These are phyloP conservation scores for Trichoderma virens DNA, from an alignment of 495 filamentous ascomycete species.

Conservation along the genomic window DNA sequence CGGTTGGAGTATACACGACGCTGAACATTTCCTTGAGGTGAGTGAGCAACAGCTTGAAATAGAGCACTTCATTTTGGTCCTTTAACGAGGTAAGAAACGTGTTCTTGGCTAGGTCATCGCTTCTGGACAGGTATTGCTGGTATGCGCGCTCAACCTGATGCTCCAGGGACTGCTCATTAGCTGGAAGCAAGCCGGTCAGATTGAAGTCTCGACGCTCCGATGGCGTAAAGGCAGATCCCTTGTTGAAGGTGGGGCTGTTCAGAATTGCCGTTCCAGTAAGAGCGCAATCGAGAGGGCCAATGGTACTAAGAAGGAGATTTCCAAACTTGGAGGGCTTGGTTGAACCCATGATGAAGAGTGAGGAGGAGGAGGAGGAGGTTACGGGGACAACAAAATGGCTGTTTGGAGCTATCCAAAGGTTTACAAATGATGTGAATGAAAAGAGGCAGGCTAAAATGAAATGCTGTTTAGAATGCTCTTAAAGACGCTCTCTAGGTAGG, in stretches of 20 bases:
- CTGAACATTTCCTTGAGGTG: conserved; percentile 72
- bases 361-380: background rate
- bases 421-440: background rate
- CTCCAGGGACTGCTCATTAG: conserved; percentile 67
- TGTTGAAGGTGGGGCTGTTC: conserved; percentile 68
- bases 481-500: background rate
- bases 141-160: conserved; percentile 74
- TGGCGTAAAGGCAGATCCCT: conserved; percentile 67
- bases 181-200: conserved; percentile 64
- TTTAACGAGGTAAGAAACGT: conserved; percentile 82
- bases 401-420: background rate
- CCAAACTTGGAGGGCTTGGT: conserved; percentile 40
- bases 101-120: conserved; percentile 65
- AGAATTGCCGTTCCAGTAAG: conserved; percentile 55
- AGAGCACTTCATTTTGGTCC: conserved; percentile 75
- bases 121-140: conserved; percentile 59
- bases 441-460: background rate
- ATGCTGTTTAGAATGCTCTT: background rate
- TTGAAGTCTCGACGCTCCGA: conserved; percentile 63
- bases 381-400: background rate
- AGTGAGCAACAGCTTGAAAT: conserved; percentile 49
- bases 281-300: conserved; percentile 54
- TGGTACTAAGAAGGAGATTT: conserved; percentile 55
- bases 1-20: conserved; percentile 84
- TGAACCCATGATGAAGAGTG: conserved; percentile 20